Base-by-base conservation (phyloP, 225 moss, liverwort and hornwort species). In the Lunularia cruciata region DNA sequence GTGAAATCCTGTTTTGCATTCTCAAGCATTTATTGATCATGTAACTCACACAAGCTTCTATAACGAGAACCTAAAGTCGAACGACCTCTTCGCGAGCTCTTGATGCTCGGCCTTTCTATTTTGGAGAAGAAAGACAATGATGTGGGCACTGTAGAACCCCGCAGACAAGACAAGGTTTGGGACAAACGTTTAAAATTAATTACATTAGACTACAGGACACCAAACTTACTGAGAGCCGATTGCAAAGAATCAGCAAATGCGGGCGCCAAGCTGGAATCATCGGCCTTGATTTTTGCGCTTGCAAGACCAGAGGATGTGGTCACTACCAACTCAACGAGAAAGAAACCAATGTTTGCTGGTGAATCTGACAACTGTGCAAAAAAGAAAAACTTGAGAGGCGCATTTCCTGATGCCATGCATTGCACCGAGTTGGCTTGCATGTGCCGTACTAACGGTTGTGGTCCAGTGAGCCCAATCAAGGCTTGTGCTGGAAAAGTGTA, bases 381-480 rank as follows among this genome's bases (percentile, higher is more conserved):
- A 69, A 92, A 98, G 85, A 92, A 98, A 72, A 92, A 98, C 59
- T 90, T 98, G 14, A 98, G 89, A 9, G 96, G 96, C 51, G 92
- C 89, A 53, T 90, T 86, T 46, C 96, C 92, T 34, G 96, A 92
- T 63, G 96, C 96, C 90, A 98, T 92, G 73, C 90, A 92, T 55
- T 92, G 92, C 47, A 98, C 79, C 10, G 81, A 85, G 73, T 90
- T 83, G 57, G 82, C 83, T 83, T 98, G 92, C 96, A 98, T 98
- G 65, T 98, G 92, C 65, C 84, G 82, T 34, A 92, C 86, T 40
- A 98, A 79, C 37, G 89, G 92, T 82, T 88, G 92, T 23, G 96
- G 90, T 63, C 86, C 86, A 65, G 87, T 81, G 72, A 96, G 79
- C 22, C 68, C 72, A 63, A 68, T 64, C 70, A 92, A 81, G 1